Conservation (phyloP, 345 rosid genomes). For the Kernera saxatilis region DNA sequence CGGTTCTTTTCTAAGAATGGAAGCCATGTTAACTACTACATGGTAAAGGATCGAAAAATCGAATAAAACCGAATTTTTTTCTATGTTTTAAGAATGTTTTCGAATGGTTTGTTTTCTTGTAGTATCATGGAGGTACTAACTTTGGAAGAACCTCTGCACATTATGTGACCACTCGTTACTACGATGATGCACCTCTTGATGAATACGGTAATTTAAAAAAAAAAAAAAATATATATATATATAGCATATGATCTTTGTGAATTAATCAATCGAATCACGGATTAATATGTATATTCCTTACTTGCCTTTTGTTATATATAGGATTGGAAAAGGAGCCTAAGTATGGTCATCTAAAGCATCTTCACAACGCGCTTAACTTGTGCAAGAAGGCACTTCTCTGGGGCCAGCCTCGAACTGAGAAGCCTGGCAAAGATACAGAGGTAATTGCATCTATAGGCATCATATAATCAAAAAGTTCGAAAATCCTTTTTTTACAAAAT, state of each 20-base stretch:
- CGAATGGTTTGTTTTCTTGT: not conserved
- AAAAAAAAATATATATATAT: too few species aligned
- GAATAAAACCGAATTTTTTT: not conserved
- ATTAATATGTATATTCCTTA: not conserved
- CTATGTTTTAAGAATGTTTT: not conserved
- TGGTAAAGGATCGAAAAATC: constrained; percentile 41
- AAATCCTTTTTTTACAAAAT: not conserved
- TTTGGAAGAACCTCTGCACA: constrained; percentile 72
- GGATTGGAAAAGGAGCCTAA: constrained; percentile 72
- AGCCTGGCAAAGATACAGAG: constrained; percentile 41
- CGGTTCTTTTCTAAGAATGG: constrained; percentile 89
- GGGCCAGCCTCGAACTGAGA: constrained; percentile 41
- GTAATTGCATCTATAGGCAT: constrained; percentile 26
- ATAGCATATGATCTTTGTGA: not conserved
- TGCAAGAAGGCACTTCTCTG: constrained; percentile 68
- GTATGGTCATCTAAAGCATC: constrained; percentile 76
- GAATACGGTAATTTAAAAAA: constrained; percentile 50
- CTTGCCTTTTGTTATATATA: constrained; percentile 5
- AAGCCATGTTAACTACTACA: constrained; percentile 74
- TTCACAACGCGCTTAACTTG: constrained; percentile 65
- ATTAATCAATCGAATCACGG: not conserved
- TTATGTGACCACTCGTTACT: constrained; percentile 87
- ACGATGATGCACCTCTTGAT: constrained; percentile 95
- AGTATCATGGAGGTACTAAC: constrained; percentile 98
- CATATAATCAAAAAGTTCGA: constrained; percentile 31